Base-by-base conservation (phyloP, 148 eudicot genomes). In the Persicaria tinctoria region DNA sequence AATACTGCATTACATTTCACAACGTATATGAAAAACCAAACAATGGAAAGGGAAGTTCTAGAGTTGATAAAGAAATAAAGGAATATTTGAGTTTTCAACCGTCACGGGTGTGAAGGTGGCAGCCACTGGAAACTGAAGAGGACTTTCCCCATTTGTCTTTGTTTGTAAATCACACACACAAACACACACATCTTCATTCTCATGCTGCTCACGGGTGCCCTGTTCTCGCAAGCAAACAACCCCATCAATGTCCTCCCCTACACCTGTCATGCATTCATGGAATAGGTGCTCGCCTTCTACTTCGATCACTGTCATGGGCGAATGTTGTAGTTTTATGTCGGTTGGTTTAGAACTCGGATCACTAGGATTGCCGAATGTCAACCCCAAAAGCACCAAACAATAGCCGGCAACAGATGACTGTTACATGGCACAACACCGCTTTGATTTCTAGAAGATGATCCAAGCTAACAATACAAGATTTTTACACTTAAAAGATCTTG, bases 391-490 rank as follows among this genome's bases (percentile, higher is more conserved):
- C 12, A 10, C 6, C 45, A 32, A 9, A 23, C 68, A 20, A 55
- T 75, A 17, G 9, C 2, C 47, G 8, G 44, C 62, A 45, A 68
- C 68, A 68, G 54, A 11, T 16, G 44, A 75, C 70, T 68, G 8
- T 48, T 49, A 71, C 47, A 46, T 44, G 7, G 48, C 47, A 32
- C 41, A 1, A 32, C 41, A 32, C 1, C 41, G 41, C 41, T 32
- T 32, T 32, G 41, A 32, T 32, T 32, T 32, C 23, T 76, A 23
- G 73, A 64, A 16, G 23, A 68, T 50, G 38, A 74, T 47, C 49
- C 73, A 66, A 78, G 54, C 55, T 66, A 53, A 60, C 57, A 74
- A 68, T 60, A 68, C 6, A 46, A 69, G 59, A 18, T 74, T 45
- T 74, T 45, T 60, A 56, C 59, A 47, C 51, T 64, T 68, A 51